These are phyloP conservation scores for Trichomonas tenax DNA, from an alignment of 208 protist species.

Conservation along the genomic window DNA sequence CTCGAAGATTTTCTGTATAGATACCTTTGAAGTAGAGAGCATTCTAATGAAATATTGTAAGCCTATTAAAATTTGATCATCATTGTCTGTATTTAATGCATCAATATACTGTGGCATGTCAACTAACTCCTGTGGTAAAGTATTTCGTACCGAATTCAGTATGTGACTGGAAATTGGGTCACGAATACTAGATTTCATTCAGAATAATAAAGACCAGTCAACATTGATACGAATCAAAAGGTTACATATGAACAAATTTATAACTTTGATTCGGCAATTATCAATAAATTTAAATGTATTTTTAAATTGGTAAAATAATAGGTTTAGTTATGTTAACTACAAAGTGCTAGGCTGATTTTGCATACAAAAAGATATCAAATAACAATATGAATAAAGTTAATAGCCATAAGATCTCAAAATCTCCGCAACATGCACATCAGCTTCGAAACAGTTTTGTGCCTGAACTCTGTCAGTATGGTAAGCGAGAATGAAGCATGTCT, in stretches of 20 bases:
- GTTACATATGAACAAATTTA: too few relatives aligned
- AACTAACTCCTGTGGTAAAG: neutral
- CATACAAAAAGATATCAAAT: neutral
- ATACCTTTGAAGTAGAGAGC: neutral
- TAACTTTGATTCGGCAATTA: too few relatives aligned
- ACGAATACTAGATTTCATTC: too few relatives aligned
- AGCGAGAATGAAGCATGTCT: neutral
- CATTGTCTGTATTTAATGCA: neutral
- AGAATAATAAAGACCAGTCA: too few relatives aligned
- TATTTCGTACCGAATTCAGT: neutral
- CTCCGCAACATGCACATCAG: neutral
- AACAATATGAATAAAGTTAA: neutral
- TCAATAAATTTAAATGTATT: too few relatives aligned
- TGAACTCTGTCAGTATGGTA: neutral
- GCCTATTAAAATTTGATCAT: neutral
- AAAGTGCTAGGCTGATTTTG: neutral
- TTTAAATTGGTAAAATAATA: too few relatives aligned
- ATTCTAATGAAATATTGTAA: neutral
- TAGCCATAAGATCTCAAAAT: neutral
- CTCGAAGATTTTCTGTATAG: neutral
- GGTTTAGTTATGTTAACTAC: neutral
- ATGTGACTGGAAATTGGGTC: too few relatives aligned
- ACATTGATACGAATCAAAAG: too few relatives aligned
- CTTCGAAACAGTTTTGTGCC: neutral
- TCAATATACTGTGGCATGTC: neutral